Percentiles rank a stretch among this genome's conserved stretches.
Evolutionary conservation across 495 filamentous ascomycete species (phyloP).

Genomic region (Xylaria castorea): DNA sequence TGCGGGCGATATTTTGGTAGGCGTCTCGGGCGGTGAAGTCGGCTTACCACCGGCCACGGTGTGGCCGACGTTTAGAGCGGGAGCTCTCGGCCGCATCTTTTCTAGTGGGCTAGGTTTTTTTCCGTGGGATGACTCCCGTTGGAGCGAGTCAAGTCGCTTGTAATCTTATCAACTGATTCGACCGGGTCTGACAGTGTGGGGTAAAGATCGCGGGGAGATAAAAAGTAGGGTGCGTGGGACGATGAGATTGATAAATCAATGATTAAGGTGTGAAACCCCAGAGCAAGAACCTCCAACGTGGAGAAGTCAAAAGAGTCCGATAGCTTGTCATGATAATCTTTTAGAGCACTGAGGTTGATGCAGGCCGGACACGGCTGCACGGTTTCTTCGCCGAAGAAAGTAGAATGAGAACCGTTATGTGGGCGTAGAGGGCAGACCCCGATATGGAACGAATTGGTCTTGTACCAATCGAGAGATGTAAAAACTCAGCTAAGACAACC

Average conservation of each 20-base stretch:
- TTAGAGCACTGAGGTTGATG: conserved; percentile 39
- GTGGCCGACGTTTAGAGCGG: conserved; percentile 53
- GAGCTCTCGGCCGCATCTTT: conserved; percentile 57
- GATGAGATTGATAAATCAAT: conserved; percentile 29
- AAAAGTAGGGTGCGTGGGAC: conserved; percentile 28
- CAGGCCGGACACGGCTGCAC: conserved; percentile 48
- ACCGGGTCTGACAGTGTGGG: conserved; percentile 47
- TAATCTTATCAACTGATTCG: conserved; percentile 46
- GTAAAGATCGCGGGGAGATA: conserved; percentile 43
- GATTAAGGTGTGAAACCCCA: conserved; percentile 57
- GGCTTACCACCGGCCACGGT: conserved; percentile 48
- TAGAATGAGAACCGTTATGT: conserved; percentile 35
- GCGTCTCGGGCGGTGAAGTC: conserved; percentile 62
- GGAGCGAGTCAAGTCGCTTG: conserved; percentile 36
- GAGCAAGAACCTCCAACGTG: conserved; percentile 61
- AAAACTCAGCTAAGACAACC: conserved; percentile 18
- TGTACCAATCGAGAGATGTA: conserved; percentile 20
- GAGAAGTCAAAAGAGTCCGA: conserved; percentile 58
- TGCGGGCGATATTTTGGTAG: conserved; percentile 52
- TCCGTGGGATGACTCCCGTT: conserved; percentile 35
- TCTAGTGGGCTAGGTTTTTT: conserved; percentile 26
- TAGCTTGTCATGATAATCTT: conserved; percentile 65
- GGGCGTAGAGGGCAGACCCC: conserved; percentile 20
- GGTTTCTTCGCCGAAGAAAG: conserved; percentile 46
- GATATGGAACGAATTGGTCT: conserved; percentile 21